Evolutionary conservation across 78 protist species (phyloP), one percentile per base, ranked within the genome.

Genomic region (Cavenderia fasciculata): DNA sequence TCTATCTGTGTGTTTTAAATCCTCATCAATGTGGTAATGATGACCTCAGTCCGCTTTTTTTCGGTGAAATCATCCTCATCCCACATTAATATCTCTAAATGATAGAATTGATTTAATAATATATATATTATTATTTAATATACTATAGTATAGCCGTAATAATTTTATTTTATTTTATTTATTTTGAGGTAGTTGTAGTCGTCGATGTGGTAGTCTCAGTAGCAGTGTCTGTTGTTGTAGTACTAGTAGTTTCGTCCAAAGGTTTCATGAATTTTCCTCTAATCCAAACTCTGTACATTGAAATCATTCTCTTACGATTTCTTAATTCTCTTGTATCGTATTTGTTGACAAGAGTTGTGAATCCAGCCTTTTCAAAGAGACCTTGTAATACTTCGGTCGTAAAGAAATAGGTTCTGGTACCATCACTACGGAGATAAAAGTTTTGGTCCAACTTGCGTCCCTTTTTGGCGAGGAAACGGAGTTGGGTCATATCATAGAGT

Each of bases 231-330:
- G 63, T 3, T 18, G 63, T 57, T 57, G 63, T 44, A 44, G 6
- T 44, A 11, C 10, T 10, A 57, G 33, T 57, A 27, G 18, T 2
- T 34, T n/a, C 23, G 19, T 52, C 71, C 10, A 86, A 52, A 19
- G 95, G 92, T 56, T 85, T 93, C 41, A 61, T 76, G 29, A 79
- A 93, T 34, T 79, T 74, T 34, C 94, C 95, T 75, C 78, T 70
- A 43, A 93, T 59, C 95, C 95, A 93, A 31, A 93, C 95, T 49
- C 95, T 87, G 19, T 88, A 90, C 95, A 93, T 93, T 69, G 84
- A 77, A 61, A 93, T 76, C 84, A 61, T 66, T 23, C 27, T 91
- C 73, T 93, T 93, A 49, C 95, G 41, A 62, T 93, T 93, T 65
- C 84, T 40, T 10, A 89, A 29, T 69, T 79, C 89, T 56, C 94